Evolutionary conservation across 805 yeast species (phyloP).

Genomic region (Starmerella floricola): DNA sequence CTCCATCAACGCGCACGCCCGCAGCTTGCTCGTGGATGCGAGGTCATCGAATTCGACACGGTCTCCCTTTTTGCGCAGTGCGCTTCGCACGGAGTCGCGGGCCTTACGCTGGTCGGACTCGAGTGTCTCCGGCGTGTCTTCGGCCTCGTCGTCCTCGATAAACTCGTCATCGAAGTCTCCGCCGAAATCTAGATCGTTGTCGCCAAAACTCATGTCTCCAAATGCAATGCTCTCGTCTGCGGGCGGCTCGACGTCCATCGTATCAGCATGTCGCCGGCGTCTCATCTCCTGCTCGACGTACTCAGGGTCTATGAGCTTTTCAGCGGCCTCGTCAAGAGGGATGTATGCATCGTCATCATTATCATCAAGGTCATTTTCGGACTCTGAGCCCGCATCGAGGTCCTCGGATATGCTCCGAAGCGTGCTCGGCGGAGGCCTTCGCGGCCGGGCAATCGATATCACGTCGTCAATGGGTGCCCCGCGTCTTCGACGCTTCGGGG

Average conservation of each 20-base stretch:
- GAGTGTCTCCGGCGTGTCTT: conserved; percentile 13
- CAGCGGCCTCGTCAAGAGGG: conserved; percentile 6
- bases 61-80: conserved; percentile 6
- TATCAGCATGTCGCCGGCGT: conserved; percentile 10
- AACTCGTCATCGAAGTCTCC: background rate
- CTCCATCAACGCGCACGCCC: conserved; percentile 19
- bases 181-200: background rate
- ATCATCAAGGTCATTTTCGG: too few species aligned
- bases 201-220: conserved; percentile 1
- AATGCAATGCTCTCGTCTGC: conserved; percentile 2
- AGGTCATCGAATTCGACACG: conserved; percentile 8
- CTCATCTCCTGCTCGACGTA: conserved; percentile 15
- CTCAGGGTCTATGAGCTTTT: conserved; percentile 13
- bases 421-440: conserved; percentile 7
- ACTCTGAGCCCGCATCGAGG: too few species aligned
- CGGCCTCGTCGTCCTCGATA: conserved; percentile 5
- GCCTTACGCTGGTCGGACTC: conserved; percentile 12
- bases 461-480: conserved; percentile 15
- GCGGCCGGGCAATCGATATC: conserved; percentile 6
- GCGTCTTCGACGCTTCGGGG: background rate
- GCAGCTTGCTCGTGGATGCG: conserved; percentile 5
- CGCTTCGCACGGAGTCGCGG: conserved; percentile 1
- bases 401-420: conserved; percentile 2
- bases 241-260: conserved; percentile 2
- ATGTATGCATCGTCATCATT: background rate